These are phyloP conservation scores for Rhodotorula sp. DNA, from an alignment of 1,284 basidiomycete species.

Conservation along the genomic window DNA sequence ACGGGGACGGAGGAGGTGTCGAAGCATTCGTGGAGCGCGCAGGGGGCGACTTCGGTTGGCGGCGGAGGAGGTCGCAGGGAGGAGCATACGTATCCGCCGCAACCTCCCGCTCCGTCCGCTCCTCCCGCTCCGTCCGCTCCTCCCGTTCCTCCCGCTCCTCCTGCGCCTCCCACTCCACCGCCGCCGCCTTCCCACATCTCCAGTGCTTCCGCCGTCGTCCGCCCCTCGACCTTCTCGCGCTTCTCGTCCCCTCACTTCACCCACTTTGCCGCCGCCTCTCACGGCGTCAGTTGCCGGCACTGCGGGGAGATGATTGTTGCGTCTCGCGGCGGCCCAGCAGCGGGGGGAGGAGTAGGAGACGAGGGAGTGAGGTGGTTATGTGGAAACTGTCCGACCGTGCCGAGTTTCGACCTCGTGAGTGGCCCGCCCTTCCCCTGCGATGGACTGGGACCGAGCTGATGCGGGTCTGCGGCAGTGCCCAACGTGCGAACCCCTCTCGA, in stretches of 20 bases:
- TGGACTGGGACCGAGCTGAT: not conserved
- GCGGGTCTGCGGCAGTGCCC: not conserved
- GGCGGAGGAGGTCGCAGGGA: too few species aligned
- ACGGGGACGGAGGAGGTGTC: too few species aligned
- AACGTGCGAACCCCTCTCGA: not conserved
- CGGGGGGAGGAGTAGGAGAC: not conserved
- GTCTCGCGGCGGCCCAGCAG: not conserved
- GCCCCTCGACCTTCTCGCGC: not conserved
- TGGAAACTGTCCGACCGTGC: conserved; percentile 10
- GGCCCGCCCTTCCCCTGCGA: not conserved
- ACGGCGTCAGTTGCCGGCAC: not conserved
- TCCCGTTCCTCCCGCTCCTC: not conserved
- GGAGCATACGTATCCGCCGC: not conserved
- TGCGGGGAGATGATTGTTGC: conserved; percentile 1
- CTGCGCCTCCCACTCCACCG: not conserved
- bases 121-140: not conserved
- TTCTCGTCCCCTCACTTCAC: not conserved
- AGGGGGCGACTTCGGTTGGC: not conserved
- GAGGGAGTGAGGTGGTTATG: conserved; percentile 2
- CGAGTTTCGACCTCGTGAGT: not conserved
- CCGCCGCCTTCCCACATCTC: not conserved
- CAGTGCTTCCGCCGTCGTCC: not conserved
- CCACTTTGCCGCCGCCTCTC: not conserved
- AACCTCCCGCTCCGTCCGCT: not conserved
- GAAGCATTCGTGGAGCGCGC: too few species aligned